Conservation (phyloP, 208 protist genomes). For the Phytomonas francai region DNA sequence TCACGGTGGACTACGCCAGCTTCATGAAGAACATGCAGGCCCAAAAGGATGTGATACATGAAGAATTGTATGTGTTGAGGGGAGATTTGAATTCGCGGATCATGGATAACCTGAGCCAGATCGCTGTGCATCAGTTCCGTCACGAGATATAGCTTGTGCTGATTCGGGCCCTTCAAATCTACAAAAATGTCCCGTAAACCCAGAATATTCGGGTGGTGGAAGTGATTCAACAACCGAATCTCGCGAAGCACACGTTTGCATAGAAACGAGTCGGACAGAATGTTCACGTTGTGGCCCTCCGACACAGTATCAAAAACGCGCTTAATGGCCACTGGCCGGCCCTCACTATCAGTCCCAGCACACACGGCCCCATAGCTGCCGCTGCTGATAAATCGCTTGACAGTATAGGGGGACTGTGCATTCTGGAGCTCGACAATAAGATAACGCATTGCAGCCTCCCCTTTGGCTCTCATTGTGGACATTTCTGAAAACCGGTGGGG, state of each 20-base stretch:
- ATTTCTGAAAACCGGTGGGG: background rate
- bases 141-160: constrained; percentile 94
- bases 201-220: constrained; percentile 95
- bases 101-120: constrained; percentile 90
- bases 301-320: constrained; percentile 84
- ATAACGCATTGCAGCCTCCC: constrained; percentile 62
- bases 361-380: constrained; percentile 86
- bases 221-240: constrained; percentile 92
- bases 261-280: constrained; percentile 80
- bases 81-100: constrained; percentile 92
- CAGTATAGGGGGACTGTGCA: constrained; percentile 71
- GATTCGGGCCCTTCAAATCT: constrained; percentile 63
- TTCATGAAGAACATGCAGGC: constrained; percentile 90
- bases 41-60: constrained; percentile 94
- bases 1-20: constrained; percentile 89
- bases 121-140: constrained; percentile 95
- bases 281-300: constrained; percentile 73
- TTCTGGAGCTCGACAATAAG: constrained; percentile 65
- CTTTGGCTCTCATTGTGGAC: constrained; percentile 35
- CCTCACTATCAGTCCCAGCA: constrained; percentile 64
- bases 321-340: constrained; percentile 70
- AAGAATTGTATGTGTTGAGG: constrained; percentile 95
- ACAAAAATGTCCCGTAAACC: constrained; percentile 92
- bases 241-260: constrained; percentile 90
- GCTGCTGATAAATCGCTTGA: constrained; percentile 80